phyloP scores from a whole-genome alignment of 2,329 filamentous ascomycete genomes.

The Aphanoascus verrucosus region DNA sequence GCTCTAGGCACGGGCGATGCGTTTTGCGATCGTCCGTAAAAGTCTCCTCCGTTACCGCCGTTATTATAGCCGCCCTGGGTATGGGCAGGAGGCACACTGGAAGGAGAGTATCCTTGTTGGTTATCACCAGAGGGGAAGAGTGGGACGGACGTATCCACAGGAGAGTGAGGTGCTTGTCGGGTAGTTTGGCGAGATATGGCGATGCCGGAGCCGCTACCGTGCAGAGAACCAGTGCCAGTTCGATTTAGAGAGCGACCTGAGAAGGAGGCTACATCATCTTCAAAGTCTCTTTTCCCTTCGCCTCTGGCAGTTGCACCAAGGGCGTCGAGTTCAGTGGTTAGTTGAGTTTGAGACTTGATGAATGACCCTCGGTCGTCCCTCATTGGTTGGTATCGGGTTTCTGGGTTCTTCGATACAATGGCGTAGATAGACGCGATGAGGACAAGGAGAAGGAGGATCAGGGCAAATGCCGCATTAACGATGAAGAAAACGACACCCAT shows the following conservation, averaged over 20 bases:
- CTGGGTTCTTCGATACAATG: constrained; percentile 84
- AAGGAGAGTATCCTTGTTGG: constrained; percentile 18
- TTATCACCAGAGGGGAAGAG: constrained; percentile 37
- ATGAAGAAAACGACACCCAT: constrained; percentile 86
- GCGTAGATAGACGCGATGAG: constrained; percentile 66
- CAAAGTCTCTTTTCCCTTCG: constrained; percentile 62
- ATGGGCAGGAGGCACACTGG: constrained; percentile 34
- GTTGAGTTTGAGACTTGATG: constrained; percentile 86
- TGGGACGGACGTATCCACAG: constrained; percentile 38
- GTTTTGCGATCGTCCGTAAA: constrained; percentile 18
- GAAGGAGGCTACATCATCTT: constrained; percentile 56
- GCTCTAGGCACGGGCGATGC: constrained; percentile 28
- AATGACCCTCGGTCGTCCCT: constrained; percentile 91
- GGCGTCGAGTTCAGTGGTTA: constrained; percentile 81
- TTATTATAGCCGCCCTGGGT: constrained; percentile 20
- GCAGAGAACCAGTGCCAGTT: constrained; percentile 26
- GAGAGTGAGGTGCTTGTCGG: constrained; percentile 39
- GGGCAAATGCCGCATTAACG: constrained; percentile 70
- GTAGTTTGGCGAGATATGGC: constrained; percentile 17
- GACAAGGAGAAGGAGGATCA: constrained; percentile 73
- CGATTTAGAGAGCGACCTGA: constrained; percentile 48
- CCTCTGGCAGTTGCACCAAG: constrained; percentile 80
- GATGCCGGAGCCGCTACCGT: not conserved
- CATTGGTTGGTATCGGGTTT: constrained; percentile 93
- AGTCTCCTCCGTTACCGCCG: constrained; percentile 13